Conservation (phyloP, 495 filamentous ascomycete genomes). For the Talaromyces trachyspermus region DNA sequence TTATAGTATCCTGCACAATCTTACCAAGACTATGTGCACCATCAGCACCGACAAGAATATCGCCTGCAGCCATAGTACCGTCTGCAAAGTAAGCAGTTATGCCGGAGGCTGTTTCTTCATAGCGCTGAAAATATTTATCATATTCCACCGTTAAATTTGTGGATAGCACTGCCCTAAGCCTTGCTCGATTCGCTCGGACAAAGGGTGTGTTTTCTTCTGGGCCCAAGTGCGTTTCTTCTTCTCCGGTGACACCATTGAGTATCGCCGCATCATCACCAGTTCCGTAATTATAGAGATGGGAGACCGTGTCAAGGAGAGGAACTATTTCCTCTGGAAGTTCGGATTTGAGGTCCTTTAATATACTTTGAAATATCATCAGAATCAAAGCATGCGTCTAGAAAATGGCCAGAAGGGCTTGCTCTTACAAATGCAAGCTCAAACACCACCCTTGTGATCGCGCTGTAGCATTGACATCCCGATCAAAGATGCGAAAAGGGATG, state of each 20-base stretch:
- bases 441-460: background rate
- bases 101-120: constrained; percentile 30
- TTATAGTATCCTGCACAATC: background rate
- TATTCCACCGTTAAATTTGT: background rate
- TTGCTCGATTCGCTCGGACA: background rate
- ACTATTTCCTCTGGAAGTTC: background rate
- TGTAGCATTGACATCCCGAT: background rate
- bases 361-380: background rate
- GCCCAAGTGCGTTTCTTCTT: background rate
- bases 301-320: background rate
- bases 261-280: background rate
- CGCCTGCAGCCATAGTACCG: constrained; percentile 29
- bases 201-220: background rate
- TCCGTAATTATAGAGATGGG: background rate
- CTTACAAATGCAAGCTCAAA: background rate
- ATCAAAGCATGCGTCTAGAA: background rate
- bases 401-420: background rate
- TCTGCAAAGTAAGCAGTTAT: constrained; percentile 40
- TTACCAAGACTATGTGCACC: constrained; percentile 33
- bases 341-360: background rate
- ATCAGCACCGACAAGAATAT: constrained; percentile 42
- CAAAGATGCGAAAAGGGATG: background rate
- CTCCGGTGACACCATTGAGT: background rate
- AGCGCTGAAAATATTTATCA: constrained; percentile 8
- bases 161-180: background rate